Evolutionary conservation across 2,329 filamentous ascomycete genomes (phyloP), one percentile per base, ranked within the genome.

Genomic region (Volutella citrinella): DNA sequence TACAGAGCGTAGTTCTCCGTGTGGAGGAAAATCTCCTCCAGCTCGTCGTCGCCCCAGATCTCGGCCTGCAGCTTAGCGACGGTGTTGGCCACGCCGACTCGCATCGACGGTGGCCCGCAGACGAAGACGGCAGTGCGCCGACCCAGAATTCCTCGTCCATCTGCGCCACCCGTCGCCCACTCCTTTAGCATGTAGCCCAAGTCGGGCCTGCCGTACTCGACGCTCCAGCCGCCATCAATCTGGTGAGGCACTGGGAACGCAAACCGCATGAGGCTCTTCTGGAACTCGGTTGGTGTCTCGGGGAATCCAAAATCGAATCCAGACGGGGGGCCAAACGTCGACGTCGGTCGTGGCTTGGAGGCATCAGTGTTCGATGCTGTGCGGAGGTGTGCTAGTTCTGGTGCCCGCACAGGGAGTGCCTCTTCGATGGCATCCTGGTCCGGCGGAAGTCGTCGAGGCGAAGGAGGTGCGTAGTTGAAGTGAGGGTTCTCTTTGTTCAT

Each of bases 1-100:
- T 50, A 95, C 43, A 95, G 70, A 32, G 89, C 87, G 66, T 95
- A 96, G 60, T 96, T 96, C 70, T 97, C 91, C 5, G 90, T 87
- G 67, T 96, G 91, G 59, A 96, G 63, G 60, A 90, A 96, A 34
- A 97, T 85, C 73, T 96, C 91, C 56, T 96, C 90, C 28, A 84
- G 76, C 50, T 76, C 74, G 20, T 82, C 77, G 49, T 88, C 82
- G 6, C 76, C 80, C 84, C 87, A 89, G 30, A 97, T 89, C 60
- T 83, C 79, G 17, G 77, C 78, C 70, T 97, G 91, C 52, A 96
- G 65, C 38, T 76, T 69, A 4, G 91, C 91, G 16, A 95, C 87
- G 1, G 87, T 85, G 47, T 80, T 86, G n/a, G 86, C 82, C 12
- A 96, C 90, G 48, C 89, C 88, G 10, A 90, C 80, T 44, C 91